These are phyloP conservation scores for Cetradonia linearis DNA, from an alignment of 495 filamentous ascomycete species.

Conservation along the genomic window DNA sequence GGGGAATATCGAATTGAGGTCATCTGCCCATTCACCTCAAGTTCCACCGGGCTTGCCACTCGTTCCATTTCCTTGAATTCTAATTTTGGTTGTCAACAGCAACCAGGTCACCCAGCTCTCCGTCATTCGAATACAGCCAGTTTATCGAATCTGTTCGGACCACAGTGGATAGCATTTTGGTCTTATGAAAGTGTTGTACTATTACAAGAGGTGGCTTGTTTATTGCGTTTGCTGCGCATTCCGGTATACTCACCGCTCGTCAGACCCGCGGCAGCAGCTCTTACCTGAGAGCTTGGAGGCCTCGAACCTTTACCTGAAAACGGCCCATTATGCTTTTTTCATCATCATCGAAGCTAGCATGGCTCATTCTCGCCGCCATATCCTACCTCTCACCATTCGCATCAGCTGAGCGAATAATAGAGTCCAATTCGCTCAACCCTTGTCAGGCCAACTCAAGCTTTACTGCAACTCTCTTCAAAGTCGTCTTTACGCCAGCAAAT, in stretches of 20 bases:
- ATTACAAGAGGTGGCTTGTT: not conserved
- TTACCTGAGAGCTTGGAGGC: not conserved
- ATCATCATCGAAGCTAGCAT: constrained; percentile 19
- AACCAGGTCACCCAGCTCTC: constrained; percentile 1
- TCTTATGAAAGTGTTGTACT: not conserved
- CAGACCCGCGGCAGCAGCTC: constrained; percentile 3
- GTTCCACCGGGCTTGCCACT: constrained; percentile 10
- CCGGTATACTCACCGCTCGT: not conserved
- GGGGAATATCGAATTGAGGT: constrained; percentile 5
- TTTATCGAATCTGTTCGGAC: not conserved
- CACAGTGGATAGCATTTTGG: not conserved
- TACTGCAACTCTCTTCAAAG: constrained; percentile 72
- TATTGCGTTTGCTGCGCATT: constrained; percentile 6
- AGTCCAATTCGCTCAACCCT: constrained; percentile 66
- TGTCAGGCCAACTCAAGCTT: constrained; percentile 73
- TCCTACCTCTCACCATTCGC: constrained; percentile 33
- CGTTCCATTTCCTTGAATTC: constrained; percentile 19
- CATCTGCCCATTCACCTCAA: not conserved
- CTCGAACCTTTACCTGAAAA: not conserved
- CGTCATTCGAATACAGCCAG: not conserved
- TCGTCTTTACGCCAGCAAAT: constrained; percentile 69
- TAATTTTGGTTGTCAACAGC: constrained; percentile 16
- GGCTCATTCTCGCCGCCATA: constrained; percentile 32
- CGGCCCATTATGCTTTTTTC: constrained; percentile 29
- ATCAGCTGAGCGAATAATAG: constrained; percentile 41